These are phyloP conservation scores for Schrenkiella parvula DNA, from an alignment of 345 rosid species.

Conservation along the genomic window DNA sequence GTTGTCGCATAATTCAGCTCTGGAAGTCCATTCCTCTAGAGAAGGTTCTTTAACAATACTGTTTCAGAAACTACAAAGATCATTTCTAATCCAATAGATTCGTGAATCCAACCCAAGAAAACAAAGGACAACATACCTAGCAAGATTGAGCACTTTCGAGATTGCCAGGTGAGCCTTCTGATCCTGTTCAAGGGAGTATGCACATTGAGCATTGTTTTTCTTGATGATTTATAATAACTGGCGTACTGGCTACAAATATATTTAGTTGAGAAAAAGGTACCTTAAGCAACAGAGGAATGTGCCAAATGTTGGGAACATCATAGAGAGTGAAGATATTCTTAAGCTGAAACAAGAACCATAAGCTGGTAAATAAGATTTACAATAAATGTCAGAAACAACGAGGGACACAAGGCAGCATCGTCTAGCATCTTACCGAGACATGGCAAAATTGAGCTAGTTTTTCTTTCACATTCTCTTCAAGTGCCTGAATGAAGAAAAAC, in stretches of 20 bases:
- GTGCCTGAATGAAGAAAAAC: constrained; percentile 43
- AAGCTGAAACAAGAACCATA: constrained; percentile 42
- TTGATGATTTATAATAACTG: neutral
- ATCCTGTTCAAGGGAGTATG: constrained; percentile 43
- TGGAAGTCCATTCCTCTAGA: constrained; percentile 63
- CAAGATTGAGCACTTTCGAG: constrained; percentile 66
- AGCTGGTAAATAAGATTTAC: constrained; percentile 14
- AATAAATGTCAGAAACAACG: neutral
- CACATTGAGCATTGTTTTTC: neutral
- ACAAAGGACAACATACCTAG: constrained; percentile 39
- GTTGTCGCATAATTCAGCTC: constrained; percentile 60
- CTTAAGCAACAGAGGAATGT: constrained; percentile 77
- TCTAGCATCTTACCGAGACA: constrained; percentile 53
- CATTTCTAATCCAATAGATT: neutral
- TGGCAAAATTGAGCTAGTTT: constrained; percentile 91
- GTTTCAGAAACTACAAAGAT: constrained; percentile 31
- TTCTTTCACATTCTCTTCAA: constrained; percentile 68
- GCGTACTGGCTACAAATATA: neutral
- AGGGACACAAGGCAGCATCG: neutral
- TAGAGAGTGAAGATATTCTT: constrained; percentile 69
- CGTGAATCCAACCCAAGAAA: neutral
- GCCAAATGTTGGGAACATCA: constrained; percentile 97
- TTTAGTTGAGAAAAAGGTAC: constrained; percentile 34
- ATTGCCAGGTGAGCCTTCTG: constrained; percentile 90
- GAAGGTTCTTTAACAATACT: constrained; percentile 59